These are phyloP conservation scores for Orbilia ellipsospora DNA, from an alignment of 2,329 filamentous ascomycete genomes.

Conservation along the genomic window DNA sequence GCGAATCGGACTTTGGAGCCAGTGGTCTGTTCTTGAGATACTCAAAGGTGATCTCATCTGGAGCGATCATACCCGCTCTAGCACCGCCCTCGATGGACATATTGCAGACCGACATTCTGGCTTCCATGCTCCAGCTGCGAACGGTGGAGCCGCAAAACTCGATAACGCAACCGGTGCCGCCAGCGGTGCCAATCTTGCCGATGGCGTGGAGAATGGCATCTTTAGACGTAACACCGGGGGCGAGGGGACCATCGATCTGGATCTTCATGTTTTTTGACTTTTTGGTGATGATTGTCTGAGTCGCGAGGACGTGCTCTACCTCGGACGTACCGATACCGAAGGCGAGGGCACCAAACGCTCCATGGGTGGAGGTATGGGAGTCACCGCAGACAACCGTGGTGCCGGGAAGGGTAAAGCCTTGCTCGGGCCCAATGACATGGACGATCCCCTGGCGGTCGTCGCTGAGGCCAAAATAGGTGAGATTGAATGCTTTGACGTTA, in stretches of 20 bases:
- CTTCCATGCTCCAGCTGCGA: constrained; percentile 89
- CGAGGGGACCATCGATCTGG: constrained; percentile 89
- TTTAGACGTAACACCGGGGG: constrained; percentile 93
- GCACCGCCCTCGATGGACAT: constrained; percentile 98
- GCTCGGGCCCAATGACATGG: constrained; percentile 97
- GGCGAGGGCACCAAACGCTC: constrained; percentile 91
- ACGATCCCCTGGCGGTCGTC: constrained; percentile 98
- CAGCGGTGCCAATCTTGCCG: constrained; percentile 91
- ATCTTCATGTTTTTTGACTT: constrained; percentile 99
- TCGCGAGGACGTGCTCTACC: constrained; percentile 97
- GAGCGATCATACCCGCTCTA: constrained; percentile 94
- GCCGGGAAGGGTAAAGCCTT: constrained; percentile 96
- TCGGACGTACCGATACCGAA: constrained; percentile 98
- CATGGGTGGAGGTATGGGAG: constrained; percentile 97
- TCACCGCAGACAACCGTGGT: constrained; percentile 98
- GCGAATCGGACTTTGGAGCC: constrained; percentile 82
- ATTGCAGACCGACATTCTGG: constrained; percentile 99
- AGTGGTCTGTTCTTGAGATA: constrained; percentile 93
- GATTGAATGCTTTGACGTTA: constrained; percentile 94
- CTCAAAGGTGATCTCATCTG: constrained; percentile 91
- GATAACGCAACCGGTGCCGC: constrained; percentile 92
- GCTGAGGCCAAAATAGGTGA: constrained; percentile 96
- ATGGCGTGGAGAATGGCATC: constrained; percentile 94
- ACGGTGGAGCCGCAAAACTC: constrained; percentile 98
- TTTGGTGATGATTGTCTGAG: constrained; percentile 93